Evolutionary conservation across 148 eudicot species (phyloP).

Genomic region (Silene uniflora): DNA sequence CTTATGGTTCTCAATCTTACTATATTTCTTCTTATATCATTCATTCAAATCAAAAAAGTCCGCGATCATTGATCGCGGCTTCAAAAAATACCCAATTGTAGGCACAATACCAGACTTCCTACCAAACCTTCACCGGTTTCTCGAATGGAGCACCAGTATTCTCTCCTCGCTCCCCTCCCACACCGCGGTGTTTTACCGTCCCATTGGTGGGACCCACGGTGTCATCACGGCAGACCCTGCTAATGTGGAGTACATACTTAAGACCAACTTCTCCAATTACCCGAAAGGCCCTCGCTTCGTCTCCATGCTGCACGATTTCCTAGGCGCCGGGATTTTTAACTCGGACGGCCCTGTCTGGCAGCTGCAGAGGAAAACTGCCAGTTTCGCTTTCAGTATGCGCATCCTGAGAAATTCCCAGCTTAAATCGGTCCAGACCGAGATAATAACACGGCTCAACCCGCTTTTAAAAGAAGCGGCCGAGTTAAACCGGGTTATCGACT

Average conservation of each 20-base stretch:
- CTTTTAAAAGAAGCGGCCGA: slow-evolving; percentile 26
- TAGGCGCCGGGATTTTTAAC: slow-evolving; percentile 55
- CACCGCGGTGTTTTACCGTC: slow-evolving; percentile 39
- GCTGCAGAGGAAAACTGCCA: slow-evolving; percentile 46
- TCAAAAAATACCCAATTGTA: slow-evolving; percentile 30
- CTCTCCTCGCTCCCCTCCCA: slow-evolving; percentile 32
- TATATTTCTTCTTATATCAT: not conserved
- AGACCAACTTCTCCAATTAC: slow-evolving; percentile 44
- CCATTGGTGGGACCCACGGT: slow-evolving; percentile 37
- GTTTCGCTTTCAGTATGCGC: slow-evolving; percentile 47
- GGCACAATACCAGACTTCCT: slow-evolving; percentile 40
- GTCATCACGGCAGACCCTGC: slow-evolving; percentile 52
- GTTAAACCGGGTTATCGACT: slow-evolving; percentile 21
- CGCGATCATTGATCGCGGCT: slow-evolving; percentile 4
- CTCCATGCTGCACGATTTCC: slow-evolving; percentile 33
- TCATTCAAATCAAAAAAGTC: not conserved
- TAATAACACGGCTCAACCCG: slow-evolving; percentile 30
- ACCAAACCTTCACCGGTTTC: slow-evolving; percentile 46
- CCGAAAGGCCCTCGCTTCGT: slow-evolving; percentile 43
- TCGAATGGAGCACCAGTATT: slow-evolving; percentile 50
- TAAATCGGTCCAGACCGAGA: slow-evolving; percentile 32
- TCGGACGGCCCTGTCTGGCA: slow-evolving; percentile 47
- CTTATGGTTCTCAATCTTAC: not conserved
- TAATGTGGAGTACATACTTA: slow-evolving; percentile 44
- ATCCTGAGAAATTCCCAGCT: slow-evolving; percentile 33